A percentile compares a stretch with the other conserved stretches of the same genome.
phyloP scores from a whole-genome alignment of 441 rosid genomes.

The Pelargonium myrrhifolium region DNA sequence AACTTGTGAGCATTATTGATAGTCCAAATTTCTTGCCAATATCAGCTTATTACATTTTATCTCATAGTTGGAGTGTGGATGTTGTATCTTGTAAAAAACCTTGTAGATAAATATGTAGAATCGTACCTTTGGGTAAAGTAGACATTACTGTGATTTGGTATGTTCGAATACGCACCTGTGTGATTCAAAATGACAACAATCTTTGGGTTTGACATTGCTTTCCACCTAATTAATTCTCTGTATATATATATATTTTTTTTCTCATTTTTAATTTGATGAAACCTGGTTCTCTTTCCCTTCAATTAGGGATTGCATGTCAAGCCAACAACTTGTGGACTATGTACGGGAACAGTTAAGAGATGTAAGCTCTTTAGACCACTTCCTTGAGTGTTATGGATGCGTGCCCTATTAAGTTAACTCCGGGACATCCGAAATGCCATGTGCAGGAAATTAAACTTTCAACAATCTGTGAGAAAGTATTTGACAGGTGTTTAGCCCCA shows the following conservation, averaged over 20 bases:
- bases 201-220: background rate
- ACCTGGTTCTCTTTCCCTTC: background rate
- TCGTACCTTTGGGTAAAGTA: background rate
- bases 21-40: too few species aligned
- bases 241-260: background rate
- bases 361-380: constrained; percentile 20
- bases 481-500: constrained; percentile 50
- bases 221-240: background rate
- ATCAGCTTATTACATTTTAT: too few species aligned
- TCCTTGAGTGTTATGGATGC: constrained; percentile 20
- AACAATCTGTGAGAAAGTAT: constrained; percentile 45
- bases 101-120: background rate
- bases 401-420: background rate
- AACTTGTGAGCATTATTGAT: too few species aligned
- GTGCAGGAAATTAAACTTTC: constrained; percentile 49
- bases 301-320: constrained; percentile 61
- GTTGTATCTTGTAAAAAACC: too few species aligned
- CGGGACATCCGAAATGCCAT: background rate
- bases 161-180: background rate
- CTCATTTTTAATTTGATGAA: background rate
- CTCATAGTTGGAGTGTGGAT: too few species aligned
- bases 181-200: background rate
- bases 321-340: constrained; percentile 52
- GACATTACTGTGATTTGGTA: background rate
- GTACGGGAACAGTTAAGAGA: constrained; percentile 37